Conservation (phyloP, 2,329 filamentous ascomycete genomes). For the Penicillium sp. region DNA sequence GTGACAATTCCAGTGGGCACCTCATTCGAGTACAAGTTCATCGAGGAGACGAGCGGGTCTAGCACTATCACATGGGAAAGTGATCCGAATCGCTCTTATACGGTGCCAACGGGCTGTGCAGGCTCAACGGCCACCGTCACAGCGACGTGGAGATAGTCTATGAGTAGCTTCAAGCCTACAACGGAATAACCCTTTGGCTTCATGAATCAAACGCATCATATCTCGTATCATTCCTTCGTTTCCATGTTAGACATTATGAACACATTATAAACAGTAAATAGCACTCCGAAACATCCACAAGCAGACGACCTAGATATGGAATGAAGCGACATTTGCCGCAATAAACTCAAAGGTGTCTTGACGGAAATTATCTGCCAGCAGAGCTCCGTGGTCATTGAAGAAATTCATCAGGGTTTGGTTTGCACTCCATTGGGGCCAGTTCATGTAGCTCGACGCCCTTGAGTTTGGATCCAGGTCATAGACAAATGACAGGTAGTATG, state of each 20-base stretch:
- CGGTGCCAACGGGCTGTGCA: constrained; percentile 47
- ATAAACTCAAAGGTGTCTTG: constrained; percentile 53
- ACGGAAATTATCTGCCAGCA: constrained; percentile 59
- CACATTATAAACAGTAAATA: constrained; percentile 10
- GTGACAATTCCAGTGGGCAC: constrained; percentile 63
- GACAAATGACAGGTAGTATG: constrained; percentile 76
- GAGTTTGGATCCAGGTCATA: constrained; percentile 73
- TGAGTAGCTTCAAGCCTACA: background rate
- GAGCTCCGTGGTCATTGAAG: constrained; percentile 42
- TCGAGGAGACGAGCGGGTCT: constrained; percentile 61
- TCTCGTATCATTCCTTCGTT: background rate
- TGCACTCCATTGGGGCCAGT: constrained; percentile 63
- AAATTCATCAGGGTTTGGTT: constrained; percentile 60
- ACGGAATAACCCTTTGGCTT: background rate
- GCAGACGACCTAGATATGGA: constrained; percentile 32
- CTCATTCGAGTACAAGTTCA: constrained; percentile 71
- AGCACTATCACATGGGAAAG: constrained; percentile 65
- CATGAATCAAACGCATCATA: background rate
- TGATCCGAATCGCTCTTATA: constrained; percentile 57
- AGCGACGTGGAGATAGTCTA: constrained; percentile 46
- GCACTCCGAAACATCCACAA: background rate
- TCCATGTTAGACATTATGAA: constrained; percentile 10
- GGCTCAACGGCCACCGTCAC: constrained; percentile 42
- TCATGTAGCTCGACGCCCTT: constrained; percentile 48
- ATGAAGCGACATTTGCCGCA: constrained; percentile 27